Evolutionary conservation across 805 yeast genomes (phyloP).

Genomic region (Starmera pachycereana): DNA sequence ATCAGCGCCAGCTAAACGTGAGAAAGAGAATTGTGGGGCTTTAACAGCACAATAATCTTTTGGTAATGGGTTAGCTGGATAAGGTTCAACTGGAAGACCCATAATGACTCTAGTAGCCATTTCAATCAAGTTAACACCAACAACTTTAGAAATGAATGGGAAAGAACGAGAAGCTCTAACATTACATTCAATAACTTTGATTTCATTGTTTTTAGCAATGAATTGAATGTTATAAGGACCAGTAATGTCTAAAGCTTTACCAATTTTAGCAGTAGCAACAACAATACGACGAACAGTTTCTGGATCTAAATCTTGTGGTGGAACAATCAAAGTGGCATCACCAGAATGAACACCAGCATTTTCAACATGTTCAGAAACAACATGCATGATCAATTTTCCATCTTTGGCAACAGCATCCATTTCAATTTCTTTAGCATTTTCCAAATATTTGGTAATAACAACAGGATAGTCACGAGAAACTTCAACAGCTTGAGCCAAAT

Average conservation of each 20-base stretch:
- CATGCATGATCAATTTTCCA: conserved; percentile 93
- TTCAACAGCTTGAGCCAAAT: conserved; percentile 88
- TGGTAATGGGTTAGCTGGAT: conserved; percentile 83
- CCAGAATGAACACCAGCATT: conserved; percentile 99
- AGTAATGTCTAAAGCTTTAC: conserved; percentile 87
- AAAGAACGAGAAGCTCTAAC: conserved; percentile 99
- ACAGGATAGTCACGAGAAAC: conserved; percentile 98
- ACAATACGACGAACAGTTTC: conserved; percentile 89
- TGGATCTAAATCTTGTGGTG: conserved; percentile 90
- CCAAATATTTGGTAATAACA: conserved; percentile 92
- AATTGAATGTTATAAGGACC: conserved; percentile 98
- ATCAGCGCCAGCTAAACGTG: conserved; percentile 95
- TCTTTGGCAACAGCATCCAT: conserved; percentile 97
- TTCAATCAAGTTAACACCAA: conserved; percentile 92
- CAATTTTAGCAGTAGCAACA: conserved; percentile 93
- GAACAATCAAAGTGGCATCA: conserved; percentile 95
- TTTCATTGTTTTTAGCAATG: conserved; percentile 89
- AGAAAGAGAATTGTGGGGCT: conserved; percentile 96
- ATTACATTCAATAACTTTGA: conserved; percentile 97
- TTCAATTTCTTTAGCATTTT: conserved; percentile 95
- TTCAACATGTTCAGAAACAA: conserved; percentile 96
- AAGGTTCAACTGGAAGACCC: conserved; percentile 81
- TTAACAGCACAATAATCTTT: conserved; percentile 92
- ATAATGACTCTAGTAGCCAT: conserved; percentile 94
- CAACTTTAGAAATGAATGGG: conserved; percentile 97